Conservation (phyloP, 2,329 filamentous ascomycete species). For the Epichloe gansuensis region DNA sequence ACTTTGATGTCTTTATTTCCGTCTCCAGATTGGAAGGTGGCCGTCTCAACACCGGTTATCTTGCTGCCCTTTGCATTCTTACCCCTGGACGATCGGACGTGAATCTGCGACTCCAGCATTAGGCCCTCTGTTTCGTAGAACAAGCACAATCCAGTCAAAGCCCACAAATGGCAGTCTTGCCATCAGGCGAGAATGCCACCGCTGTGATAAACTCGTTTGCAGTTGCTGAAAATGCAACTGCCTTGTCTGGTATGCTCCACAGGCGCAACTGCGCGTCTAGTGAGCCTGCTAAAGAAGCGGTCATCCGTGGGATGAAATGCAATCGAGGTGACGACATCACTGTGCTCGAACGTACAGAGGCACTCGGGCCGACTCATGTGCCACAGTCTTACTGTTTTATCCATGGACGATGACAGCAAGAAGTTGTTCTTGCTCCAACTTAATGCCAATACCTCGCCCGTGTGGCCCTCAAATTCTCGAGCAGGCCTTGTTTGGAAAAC, state of each 20-base stretch:
- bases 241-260: constrained; percentile 96
- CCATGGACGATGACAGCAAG: constrained; percentile 89
- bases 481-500: constrained; percentile 74
- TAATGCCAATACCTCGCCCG: constrained; percentile 74
- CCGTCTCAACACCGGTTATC: constrained; percentile 84
- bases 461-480: constrained; percentile 73
- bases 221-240: constrained; percentile 69
- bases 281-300: constrained; percentile 88
- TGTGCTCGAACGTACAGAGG: constrained; percentile 86
- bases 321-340: constrained; percentile 89
- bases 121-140: constrained; percentile 91
- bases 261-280: constrained; percentile 77
- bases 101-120: constrained; percentile 72
- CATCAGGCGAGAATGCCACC: constrained; percentile 86
- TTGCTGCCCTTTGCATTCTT: constrained; percentile 96
- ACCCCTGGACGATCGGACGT: constrained; percentile 83
- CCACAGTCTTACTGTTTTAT: constrained; percentile 93
- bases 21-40: constrained; percentile 35
- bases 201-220: constrained; percentile 84
- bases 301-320: constrained; percentile 92
- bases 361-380: constrained; percentile 78
- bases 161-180: constrained; percentile 79
- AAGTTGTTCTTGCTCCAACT: constrained; percentile 99
- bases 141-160: constrained; percentile 74
- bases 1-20: constrained; percentile 62